Conservation (phyloP, 257 asterid genomes). For the Euphrasia confusa region DNA sequence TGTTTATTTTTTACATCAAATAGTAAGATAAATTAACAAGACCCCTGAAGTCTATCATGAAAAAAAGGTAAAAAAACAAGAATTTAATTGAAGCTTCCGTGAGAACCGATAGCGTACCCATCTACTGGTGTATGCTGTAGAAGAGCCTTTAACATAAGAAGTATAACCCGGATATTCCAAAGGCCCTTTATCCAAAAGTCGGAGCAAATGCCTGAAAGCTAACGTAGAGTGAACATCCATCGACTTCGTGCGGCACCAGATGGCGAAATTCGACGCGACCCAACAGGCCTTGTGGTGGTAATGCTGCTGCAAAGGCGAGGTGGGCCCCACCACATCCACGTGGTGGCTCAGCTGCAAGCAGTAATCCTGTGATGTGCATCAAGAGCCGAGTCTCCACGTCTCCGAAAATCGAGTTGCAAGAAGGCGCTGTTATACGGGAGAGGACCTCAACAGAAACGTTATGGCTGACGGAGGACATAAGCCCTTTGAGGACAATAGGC, state of each 20-base stretch:
- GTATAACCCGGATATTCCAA: too few relatives aligned
- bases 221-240: too few relatives aligned
- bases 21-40: too few relatives aligned
- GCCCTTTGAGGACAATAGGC: conserved; percentile 95
- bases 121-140: too few relatives aligned
- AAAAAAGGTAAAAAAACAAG: too few relatives aligned
- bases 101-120: too few relatives aligned
- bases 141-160: too few relatives aligned
- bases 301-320: conserved; percentile 64
- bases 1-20: too few relatives aligned
- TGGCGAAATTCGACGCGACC: conserved; percentile 72
- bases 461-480: conserved; percentile 87
- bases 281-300: conserved; percentile 62
- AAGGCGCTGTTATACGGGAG: conserved; percentile 88
- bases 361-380: conserved; percentile 94
- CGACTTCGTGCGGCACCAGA: conserved; percentile 88
- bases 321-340: conserved; percentile 40
- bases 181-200: too few relatives aligned
- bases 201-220: too few relatives aligned
- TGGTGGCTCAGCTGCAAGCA: conserved; percentile 92
- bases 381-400: conserved; percentile 85
- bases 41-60: too few relatives aligned
- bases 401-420: conserved; percentile 92
- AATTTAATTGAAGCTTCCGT: too few relatives aligned
- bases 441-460: conserved; percentile 82